Conservation (phyloP, 179 eudicot species). For the Gypsophila paniculata region DNA sequence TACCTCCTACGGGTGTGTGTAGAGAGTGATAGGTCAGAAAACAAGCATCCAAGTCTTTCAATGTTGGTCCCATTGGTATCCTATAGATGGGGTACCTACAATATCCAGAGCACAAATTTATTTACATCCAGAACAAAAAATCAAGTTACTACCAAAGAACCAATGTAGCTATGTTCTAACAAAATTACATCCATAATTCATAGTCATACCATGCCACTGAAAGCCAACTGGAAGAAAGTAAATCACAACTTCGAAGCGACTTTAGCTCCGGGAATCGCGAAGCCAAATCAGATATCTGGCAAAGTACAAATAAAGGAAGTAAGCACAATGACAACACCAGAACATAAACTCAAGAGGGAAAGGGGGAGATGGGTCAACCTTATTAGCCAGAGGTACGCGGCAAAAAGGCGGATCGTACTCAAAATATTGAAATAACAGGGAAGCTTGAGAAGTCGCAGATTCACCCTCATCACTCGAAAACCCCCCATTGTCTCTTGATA, state of each 20-base stretch:
- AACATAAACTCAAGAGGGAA: not conserved
- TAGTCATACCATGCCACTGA: conserved; percentile 95
- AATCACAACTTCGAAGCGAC: conserved; percentile 74
- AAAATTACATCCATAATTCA: conserved; percentile 33
- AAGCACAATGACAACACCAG: conserved; percentile 3
- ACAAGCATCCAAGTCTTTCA: conserved; percentile 87
- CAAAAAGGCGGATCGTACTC: conserved; percentile 61
- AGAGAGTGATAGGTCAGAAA: conserved; percentile 80
- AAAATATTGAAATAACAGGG: conserved; percentile 64
- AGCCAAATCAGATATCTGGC: conserved; percentile 67
- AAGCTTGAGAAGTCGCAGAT: conserved; percentile 44
- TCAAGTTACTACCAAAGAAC: not conserved
- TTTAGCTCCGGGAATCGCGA: conserved; percentile 58
- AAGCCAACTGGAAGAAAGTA: conserved; percentile 70
- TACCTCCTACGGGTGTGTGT: conserved; percentile 64
- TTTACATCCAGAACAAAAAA: not conserved
- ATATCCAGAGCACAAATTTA: conserved; percentile 13
- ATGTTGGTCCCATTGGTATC: conserved; percentile 76
- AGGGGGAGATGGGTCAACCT: conserved; percentile 40
- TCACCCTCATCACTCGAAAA: conserved; percentile 87
- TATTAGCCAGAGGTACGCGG: conserved; percentile 84
- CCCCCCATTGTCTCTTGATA: conserved; percentile 55
- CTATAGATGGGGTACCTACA: conserved; percentile 92
- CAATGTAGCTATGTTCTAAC: not conserved
- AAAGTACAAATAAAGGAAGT: conserved; percentile 1